phyloP scores from a whole-genome alignment of 2,329 filamentous ascomycete species.

The Colletotrichum sansevieriae region DNA sequence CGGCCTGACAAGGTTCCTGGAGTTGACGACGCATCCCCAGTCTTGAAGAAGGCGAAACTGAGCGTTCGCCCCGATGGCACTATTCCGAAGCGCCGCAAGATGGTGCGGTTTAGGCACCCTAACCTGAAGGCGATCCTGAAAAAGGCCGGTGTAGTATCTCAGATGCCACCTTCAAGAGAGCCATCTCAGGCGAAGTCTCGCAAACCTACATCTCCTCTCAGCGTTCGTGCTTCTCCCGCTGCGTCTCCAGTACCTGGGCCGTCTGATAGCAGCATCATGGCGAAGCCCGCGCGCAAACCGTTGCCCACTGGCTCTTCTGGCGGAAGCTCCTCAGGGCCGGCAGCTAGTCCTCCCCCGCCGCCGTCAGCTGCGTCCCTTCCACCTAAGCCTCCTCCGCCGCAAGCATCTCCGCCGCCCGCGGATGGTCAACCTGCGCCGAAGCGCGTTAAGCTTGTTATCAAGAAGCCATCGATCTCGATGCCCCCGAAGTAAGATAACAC shows the following conservation, averaged over 20 bases:
- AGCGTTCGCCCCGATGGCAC: conserved; percentile 45
- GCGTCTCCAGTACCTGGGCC: conserved; percentile 45
- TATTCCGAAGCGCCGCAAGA: conserved; percentile 47
- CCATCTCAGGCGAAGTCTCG: conserved; percentile 33
- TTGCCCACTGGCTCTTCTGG: conserved; percentile 45
- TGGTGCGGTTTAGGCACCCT: conserved; percentile 54
- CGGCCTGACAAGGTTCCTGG: conserved; percentile 54
- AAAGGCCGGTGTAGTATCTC: conserved; percentile 31
- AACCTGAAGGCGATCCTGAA: conserved; percentile 53
- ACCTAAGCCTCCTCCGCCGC: conserved; percentile 34
- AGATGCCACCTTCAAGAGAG: conserved; percentile 28
- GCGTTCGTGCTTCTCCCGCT: conserved; percentile 46
- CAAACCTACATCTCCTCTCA: conserved; percentile 28
- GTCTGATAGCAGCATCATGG: conserved; percentile 47
- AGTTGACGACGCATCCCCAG: conserved; percentile 50
- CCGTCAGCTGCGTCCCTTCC: conserved; percentile 20
- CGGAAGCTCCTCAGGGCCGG: conserved; percentile 18
- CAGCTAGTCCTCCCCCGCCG: conserved; percentile 31
- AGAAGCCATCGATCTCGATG: conserved; percentile 30
- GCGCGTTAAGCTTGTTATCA: conserved; percentile 42
- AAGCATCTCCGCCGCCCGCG: conserved; percentile 27
- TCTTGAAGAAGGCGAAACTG: conserved; percentile 55
- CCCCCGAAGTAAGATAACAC: conserved; percentile 12
- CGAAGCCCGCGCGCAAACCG: conserved; percentile 53
- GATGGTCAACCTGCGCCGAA: conserved; percentile 39